A percentile compares a stretch with the other conserved stretches of the same genome.
Evolutionary conservation across 208 protist species (phyloP).

Genomic region (Leishmania amazonensis): DNA sequence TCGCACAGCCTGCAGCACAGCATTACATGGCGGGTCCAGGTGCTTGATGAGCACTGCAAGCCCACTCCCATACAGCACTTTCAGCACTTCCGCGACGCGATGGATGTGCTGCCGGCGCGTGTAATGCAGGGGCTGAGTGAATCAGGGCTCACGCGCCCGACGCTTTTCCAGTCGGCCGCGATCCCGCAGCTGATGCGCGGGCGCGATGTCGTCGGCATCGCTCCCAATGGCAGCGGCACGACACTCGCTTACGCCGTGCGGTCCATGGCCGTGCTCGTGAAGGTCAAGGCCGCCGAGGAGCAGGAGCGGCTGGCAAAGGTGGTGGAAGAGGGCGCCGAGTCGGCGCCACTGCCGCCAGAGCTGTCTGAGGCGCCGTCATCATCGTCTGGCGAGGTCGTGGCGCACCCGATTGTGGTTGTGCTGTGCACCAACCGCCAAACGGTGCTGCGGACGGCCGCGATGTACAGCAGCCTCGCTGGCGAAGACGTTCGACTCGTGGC

Average conservation of each 20-base stretch:
- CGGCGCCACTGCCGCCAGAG: not conserved
- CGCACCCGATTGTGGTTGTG: conserved; percentile 91
- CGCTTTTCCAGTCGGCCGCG: conserved; percentile 80
- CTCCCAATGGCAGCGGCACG: conserved; percentile 96
- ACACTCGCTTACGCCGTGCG: conserved; percentile 97
- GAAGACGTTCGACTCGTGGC: conserved; percentile 67
- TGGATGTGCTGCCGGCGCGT: conserved; percentile 46
- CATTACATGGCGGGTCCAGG: conserved; percentile 42
- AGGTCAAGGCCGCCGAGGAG: conserved; percentile 10
- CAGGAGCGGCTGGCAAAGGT: not conserved
- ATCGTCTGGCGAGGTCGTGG: conserved; percentile 13
- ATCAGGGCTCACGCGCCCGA: conserved; percentile 58
- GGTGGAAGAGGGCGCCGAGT: not conserved
- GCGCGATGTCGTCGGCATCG: conserved; percentile 92
- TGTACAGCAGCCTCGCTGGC: conserved; percentile 64
- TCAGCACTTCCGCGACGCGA: conserved; percentile 50
- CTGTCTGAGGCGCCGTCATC: not conserved
- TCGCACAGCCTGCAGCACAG: conserved; percentile 40
- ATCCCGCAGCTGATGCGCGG: conserved; percentile 86
- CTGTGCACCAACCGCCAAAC: conserved; percentile 97
- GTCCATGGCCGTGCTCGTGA: conserved; percentile 46
- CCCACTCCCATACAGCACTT: conserved; percentile 35
- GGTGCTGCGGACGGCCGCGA: conserved; percentile 94
- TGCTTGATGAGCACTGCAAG: conserved; percentile 61
- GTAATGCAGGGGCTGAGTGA: conserved; percentile 42